phyloP scores from a whole-genome alignment of 1,284 basidiomycete genomes.

The Cryptococcus sp. region DNA sequence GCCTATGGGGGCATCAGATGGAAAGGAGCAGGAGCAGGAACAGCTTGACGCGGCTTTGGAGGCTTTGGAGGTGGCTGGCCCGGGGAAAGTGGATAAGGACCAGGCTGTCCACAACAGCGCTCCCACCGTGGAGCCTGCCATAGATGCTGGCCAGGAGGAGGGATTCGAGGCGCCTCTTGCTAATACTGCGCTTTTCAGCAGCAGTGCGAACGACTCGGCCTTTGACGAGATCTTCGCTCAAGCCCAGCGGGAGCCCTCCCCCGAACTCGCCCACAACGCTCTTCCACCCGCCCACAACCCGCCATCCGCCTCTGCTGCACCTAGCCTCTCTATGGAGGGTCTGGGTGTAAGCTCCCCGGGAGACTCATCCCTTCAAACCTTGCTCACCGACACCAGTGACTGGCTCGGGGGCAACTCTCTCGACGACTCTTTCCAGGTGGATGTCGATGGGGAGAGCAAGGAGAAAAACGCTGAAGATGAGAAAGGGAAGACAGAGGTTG shows the following conservation, averaged over 20 bases:
- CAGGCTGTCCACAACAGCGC: too few species aligned
- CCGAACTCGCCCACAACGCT: not conserved
- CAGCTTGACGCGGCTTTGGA: not conserved
- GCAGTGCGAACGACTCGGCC: conserved; percentile 4
- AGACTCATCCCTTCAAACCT: conserved; percentile 25
- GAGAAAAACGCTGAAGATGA: not conserved
- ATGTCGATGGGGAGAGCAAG: conserved; percentile 3
- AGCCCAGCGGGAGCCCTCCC: not conserved
- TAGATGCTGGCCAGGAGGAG: not conserved
- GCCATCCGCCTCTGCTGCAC: conserved; percentile 13
- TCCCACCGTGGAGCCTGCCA: too few species aligned
- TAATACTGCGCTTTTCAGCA: conserved; percentile 14
- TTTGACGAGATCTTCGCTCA: conserved; percentile 15
- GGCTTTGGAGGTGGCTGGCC: not conserved
- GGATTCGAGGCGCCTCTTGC: not conserved
- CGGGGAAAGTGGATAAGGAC: not conserved
- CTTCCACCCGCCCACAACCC: not conserved
- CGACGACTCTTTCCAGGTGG: conserved; percentile 29
- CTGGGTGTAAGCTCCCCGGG: conserved; percentile 10
- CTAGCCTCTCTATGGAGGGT: conserved; percentile 20
- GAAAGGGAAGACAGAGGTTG: not conserved
- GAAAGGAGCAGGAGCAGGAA: not conserved
- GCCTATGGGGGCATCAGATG: not conserved
- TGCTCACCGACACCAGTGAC: conserved; percentile 30
- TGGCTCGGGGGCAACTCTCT: conserved; percentile 39